Base-by-base conservation (phyloP, 2,329 filamentous ascomycete species). In the Arthrobotrys musiformis region DNA sequence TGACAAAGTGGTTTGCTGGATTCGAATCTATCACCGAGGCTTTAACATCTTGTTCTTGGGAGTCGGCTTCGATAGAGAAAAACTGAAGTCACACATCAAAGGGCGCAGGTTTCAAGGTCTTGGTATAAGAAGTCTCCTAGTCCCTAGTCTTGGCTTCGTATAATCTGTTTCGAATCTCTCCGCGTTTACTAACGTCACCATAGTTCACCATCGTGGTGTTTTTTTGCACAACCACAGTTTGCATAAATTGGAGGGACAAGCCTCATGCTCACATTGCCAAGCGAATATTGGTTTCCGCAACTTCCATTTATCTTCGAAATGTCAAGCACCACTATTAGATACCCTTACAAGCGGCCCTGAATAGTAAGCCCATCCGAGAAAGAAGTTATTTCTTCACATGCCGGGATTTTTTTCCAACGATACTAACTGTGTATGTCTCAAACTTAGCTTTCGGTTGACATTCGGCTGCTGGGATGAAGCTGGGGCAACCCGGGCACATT, bases 391-490 rank as follows among this genome's bases (percentile, higher is more conserved):
- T 58, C 35, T 56, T 60, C 52, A 63, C 26, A 61, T 75, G 63
- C 40, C 61, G 52, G 54, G 37, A 37, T 30, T 44, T 63, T 63
- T 60, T 61, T 67, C 46, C 9, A 62, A n/a, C n/a, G 54, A 52
- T 40, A 33, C 28, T 52, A 24, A 28, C 15, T 9, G 30, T 46
- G 33, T 33, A 42, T 64, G 72, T 61, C 58, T 76, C 35, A 33
- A 48, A 42, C 28, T 37, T 60, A 74, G 42, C 62, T 30, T 50
- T 68, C 72, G 69, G 56, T 42, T 63, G 64, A 28, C 72, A 58
- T 44, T 76, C 72, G 72, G 44, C 37, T 60, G 30, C 63, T 24
- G 30, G 66, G 58, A 22, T 52, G 13, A 35, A 4, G 33, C 58
- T 17, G 56, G 72, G 72, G 22, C 58, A 30, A 19, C 46, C 72